phyloP scores from a whole-genome alignment of 768 basidiomycete genomes.

The Macrocybe gigantea region DNA sequence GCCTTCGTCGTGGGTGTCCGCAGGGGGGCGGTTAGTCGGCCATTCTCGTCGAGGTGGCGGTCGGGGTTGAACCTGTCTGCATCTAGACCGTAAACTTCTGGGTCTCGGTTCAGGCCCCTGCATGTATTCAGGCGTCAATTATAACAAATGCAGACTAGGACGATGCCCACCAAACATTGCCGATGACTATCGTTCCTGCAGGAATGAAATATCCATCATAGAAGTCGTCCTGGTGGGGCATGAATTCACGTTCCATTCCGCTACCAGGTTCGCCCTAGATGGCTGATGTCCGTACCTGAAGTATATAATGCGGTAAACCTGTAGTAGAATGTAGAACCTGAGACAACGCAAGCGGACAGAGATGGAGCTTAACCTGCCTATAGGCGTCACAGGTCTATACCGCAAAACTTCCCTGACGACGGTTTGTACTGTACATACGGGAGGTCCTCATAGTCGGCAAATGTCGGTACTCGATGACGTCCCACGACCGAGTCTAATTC shows the following conservation, averaged over 20 bases:
- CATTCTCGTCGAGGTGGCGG: constrained; percentile 6
- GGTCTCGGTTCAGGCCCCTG: constrained; percentile 18
- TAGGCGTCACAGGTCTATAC: constrained; percentile 25
- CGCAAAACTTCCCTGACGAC: constrained; percentile 33
- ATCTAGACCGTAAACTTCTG: constrained; percentile 15
- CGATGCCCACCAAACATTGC: constrained; percentile 13
- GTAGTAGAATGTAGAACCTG: too few relatives aligned
- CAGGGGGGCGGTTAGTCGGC: neutral
- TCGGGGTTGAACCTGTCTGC: constrained; percentile 14
- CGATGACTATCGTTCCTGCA: constrained; percentile 11
- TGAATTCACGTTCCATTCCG: neutral
- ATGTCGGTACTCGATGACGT: constrained; percentile 23
- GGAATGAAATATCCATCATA: constrained; percentile 16
- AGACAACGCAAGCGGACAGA: too few relatives aligned
- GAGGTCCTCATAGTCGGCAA: constrained; percentile 23
- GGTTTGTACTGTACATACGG: constrained; percentile 29
- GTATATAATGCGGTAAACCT: neutral
- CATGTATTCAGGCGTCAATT: neutral
- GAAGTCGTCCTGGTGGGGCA: constrained; percentile 8
- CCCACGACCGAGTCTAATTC: constrained; percentile 32
- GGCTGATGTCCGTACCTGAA: neutral
- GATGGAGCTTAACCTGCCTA: constrained; percentile 12
- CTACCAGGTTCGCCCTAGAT: too few relatives aligned
- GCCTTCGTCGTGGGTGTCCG: neutral
- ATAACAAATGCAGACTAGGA: constrained; percentile 3